A percentile compares a stretch with the other conserved stretches of the same genome.
These are phyloP conservation scores for Allantophomopsis cytisporea DNA, from an alignment of 2,329 filamentous ascomycete species.

Conservation along the genomic window DNA sequence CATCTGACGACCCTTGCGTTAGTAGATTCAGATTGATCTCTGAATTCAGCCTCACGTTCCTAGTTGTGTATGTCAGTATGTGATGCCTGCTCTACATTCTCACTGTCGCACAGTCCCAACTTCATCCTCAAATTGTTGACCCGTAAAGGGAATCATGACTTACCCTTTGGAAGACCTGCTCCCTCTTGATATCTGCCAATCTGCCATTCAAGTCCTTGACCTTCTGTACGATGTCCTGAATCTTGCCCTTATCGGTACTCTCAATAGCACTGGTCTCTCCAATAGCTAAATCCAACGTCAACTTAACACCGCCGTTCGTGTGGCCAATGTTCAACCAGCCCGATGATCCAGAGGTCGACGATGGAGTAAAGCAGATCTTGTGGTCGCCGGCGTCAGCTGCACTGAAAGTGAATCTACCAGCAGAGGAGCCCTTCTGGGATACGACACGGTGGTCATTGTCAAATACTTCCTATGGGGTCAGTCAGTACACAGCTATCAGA, in stretches of 20 bases:
- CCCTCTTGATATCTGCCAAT: conserved; percentile 75
- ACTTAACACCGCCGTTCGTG: conserved; percentile 64
- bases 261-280: conserved; percentile 91
- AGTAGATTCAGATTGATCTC: conserved; percentile 90
- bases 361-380: conserved; percentile 85
- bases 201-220: conserved; percentile 81
- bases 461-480: conserved; percentile 60
- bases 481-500: no score
- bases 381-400: conserved; percentile 92
- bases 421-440: conserved; percentile 61
- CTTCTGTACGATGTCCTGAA: conserved; percentile 77
- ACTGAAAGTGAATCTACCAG: conserved; percentile 88
- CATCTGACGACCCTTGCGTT: conserved; percentile 87
- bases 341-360: conserved; percentile 52
- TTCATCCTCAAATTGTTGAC: no score
- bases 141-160: conserved; percentile 10
- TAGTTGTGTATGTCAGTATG: conserved; percentile 21
- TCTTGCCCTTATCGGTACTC: conserved; percentile 84
- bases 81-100: background rate
- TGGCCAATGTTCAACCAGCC: conserved; percentile 58
- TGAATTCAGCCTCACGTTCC: conserved; percentile 96
- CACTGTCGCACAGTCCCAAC: background rate
- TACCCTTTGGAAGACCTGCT: conserved; percentile 95
- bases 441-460: conserved; percentile 97
- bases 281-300: conserved; percentile 83